Base-by-base conservation (phyloP, 1,139 yeast species). In the Taphrina communis region DNA sequence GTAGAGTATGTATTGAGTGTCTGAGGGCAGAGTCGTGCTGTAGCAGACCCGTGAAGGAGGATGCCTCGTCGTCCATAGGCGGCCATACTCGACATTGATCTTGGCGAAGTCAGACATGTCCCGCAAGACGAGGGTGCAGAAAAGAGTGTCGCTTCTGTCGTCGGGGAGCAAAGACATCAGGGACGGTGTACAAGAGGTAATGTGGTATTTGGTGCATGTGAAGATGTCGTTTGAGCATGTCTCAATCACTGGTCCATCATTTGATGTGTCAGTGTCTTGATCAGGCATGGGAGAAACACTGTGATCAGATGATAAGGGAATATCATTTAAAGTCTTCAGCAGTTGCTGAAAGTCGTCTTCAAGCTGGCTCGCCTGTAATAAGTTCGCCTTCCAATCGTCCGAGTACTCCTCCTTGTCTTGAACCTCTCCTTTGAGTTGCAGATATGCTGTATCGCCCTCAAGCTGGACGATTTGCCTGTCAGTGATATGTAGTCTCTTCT, bases 41-140 rank as follows among this genome's bases (percentile, higher is more conserved):
- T 94, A 84, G 77, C 98, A 93, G 0, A 90, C 86, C 72, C 99
- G 83, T 0, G 98, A 86, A 0, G 99, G 98, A 0, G 98, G 98
- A 35, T 82, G 7, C 87, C 85, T 79, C 7, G 51, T 35, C 2
- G 79, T 77, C 75, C 93, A 92, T 71, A 80, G 81, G 0, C 77
- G 71, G 48, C 81, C 81, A 76, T 94, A 94, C 0, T 86, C 79
- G 0, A 76, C 67, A 75, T 94, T 94, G 31, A 93, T 83, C 6
- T 74, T 77, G 0, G 80, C 80, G 77, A 94, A 94, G 66, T 84
- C 77, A 0, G 77, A 63, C 93, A 94, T 93, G 69, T 88, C 84
- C 1, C 82, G 74, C 1, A 94, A 79, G 7, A 90, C 75, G 11
- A 93, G 78, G 0, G 88, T 82, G 1, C 90, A 82, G 61, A 84